Evolutionary conservation across 495 filamentous ascomycete species (phyloP), one percentile per base, ranked within the genome.

Genomic region (Lepraria neglecta): DNA sequence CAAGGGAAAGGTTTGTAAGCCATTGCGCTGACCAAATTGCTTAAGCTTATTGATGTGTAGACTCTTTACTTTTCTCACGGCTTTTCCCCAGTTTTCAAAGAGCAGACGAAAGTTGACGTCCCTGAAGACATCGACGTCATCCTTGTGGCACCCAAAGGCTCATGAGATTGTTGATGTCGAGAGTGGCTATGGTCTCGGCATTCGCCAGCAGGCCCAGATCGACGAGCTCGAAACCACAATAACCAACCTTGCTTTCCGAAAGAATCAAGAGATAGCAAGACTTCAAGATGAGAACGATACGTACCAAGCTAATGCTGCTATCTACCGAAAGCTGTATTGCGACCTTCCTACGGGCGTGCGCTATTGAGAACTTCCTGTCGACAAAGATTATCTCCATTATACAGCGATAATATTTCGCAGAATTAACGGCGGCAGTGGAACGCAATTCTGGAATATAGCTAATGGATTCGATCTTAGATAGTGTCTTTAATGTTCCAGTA

Each of bases 21-120:
- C 1, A n/a, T n/a, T 9, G 38, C 24, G 19, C 59, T 43, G 55
- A 3, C n/a, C 6, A n/a, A 14, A 28, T 44, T 35, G 40, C n/a
- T 53, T 19, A 15, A 35, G 28, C 44, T 64, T 73, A 58, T 67
- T 40, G 59, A 45, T 61, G 59, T 33, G 7, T 58, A 89, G 91
- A 98, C 94, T 48, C 87, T 98, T 70, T 98, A 98, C 86, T 98
- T 98, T 86, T 97, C 94, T 58, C 94, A 98, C 84, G 94, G 94
- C 74, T 98, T 98, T 89, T 98, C 94, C 64, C 94, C 94, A 71
- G 92, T 98, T 76, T 98, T 98, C 90, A 96, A 96, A 81, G 87
- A 95, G 75, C 84, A 92, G 69, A 98, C 94, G 84, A 96, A 96
- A 79, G 94, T 98, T 74, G 94, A 98, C 56, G 88, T 96, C 65